phyloP scores from a whole-genome alignment of 371 early-diverging fungal genomes.

The Sporodiniella umbellata region DNA sequence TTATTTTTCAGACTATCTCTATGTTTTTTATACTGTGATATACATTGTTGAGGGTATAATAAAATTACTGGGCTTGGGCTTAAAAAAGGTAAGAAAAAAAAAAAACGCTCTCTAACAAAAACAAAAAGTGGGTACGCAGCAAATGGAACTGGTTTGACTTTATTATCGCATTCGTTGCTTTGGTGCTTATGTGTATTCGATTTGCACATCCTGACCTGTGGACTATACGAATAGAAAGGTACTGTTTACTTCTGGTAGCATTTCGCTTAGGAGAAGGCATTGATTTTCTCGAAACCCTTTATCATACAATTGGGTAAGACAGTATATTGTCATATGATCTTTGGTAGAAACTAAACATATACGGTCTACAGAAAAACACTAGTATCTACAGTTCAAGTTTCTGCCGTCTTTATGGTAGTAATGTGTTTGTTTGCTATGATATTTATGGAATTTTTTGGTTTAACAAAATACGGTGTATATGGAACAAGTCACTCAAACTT shows the following conservation, averaged over 20 bases:
- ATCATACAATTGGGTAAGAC: conserved; percentile 51
- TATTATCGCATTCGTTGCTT: conserved; percentile 39
- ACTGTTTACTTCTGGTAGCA: conserved; percentile 51
- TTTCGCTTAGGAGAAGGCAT: conserved; percentile 59
- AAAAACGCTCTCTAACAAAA: no score
- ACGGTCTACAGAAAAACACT: conserved; percentile 41
- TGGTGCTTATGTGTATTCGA: conserved; percentile 42
- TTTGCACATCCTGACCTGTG: conserved; percentile 48
- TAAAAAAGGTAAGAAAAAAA: conserved; percentile 43
- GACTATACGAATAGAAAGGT: conserved; percentile 50
- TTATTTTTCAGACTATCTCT: conserved; percentile 37
- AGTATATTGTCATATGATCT: neutral
- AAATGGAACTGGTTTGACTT: conserved; percentile 59
- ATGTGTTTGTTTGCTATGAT: conserved; percentile 58
- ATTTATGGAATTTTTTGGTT: conserved; percentile 60
- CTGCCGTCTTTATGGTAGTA: conserved; percentile 56
- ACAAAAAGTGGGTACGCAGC: conserved; percentile 47
- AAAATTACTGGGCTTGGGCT: conserved; percentile 50
- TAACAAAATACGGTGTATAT: conserved; percentile 52
- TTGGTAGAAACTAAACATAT: neutral
- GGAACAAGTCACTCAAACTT: conserved; percentile 47
- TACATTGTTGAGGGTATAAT: conserved; percentile 48
- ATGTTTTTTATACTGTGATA: conserved; percentile 41
- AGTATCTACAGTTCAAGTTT: conserved; percentile 53
- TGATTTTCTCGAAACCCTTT: conserved; percentile 52